Base-by-base conservation (phyloP, 108 stramenopile genomes). In the Cyclostephanos tholiformis region DNA sequence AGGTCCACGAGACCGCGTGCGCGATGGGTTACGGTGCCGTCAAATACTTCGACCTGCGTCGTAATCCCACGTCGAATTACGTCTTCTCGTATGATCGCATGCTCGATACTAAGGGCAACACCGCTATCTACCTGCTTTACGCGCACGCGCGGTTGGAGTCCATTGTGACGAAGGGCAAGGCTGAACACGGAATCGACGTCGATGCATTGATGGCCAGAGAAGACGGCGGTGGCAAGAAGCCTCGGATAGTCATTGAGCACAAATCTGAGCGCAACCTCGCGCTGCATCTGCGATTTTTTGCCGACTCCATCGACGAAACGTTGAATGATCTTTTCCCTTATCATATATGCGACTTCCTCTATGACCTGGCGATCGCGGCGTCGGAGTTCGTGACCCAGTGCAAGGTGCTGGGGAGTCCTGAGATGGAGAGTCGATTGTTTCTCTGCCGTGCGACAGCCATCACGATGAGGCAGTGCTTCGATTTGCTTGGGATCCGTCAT, bases 31-130 rank as follows among this genome's bases (percentile, higher is more conserved):
- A 99, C 71, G 97, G 97, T 63, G 98, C 98, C 16, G 98, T 99
- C 67, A 99, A 99, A 88, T 99, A 99, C 86, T 97, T 96, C 75
- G 99, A 99, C 75, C 87, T 99, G 67, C 86, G 96, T 56, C 88
- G 98, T 25, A 96, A 99, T 77, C 98, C 98, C 26, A 93, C 92
- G 14, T 93, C 95, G 64, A 95, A 97, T 74, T 99, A 99, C 90
- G 57, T 58, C 63, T 99, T 99, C 82, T 92, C 89, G 30, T 99
- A 99, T 78, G 99, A 99, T 85, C 84, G 87, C 63, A 99, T 99
- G 99, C 88, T 99, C 26, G 93, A 97, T 77, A 97, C 97, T 44
- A 94, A 94, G 76, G 99, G 99, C 6, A 96, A 99, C 88, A 99
- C 99, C 5, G 99, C 97, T 23, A 94, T 99, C 32, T 99, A 99